Base-by-base conservation (phyloP, 2,329 filamentous ascomycete species). In the Fusarium sp. region DNA sequence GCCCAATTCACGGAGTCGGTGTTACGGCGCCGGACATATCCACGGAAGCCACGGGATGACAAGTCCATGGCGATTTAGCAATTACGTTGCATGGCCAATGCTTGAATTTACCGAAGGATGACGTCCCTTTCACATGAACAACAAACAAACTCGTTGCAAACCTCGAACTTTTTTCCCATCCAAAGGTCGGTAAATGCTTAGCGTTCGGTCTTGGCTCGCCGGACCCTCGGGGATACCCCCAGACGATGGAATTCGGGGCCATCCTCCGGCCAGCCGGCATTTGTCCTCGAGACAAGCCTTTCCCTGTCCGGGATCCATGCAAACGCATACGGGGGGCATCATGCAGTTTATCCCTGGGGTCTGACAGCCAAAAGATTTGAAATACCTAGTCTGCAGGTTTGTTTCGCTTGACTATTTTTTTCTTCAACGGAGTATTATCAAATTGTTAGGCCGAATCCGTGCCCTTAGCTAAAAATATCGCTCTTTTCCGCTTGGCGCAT, bases 1-100 rank as follows among this genome's bases (percentile, higher is more conserved):
- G 72, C 71, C 45, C 13, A 64, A 69, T 70, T 42, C 34, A 62
- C 72, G 69, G 72, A 75, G 37, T 73, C 69, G 69, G 72, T 50
- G 56, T 62, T 75, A 70, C 52, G 38, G 59, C 31, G 20, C 69
- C 72, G 65, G 72, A 10, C 31, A 52, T 67, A 70, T 35, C 45
- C 54, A 45, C 35, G 34, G 56, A 24, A 42, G 24, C 11, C 31
- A 42, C 34, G 54, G 59, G 59, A 40, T 31, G 29, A n/a, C 27
- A 22, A 22, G 27, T 50, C 27, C 22, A 27, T 27, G n/a, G 16
- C 29, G 18, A 47, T 13, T n/a, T 20, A 56, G 29, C n/a, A 31
- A 37, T 52, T 24, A 34, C 18, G n/a, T 52, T n/a, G 20, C 8
- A 13, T 60, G 58, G 40, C 24, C 58, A 50, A 50, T 50, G 42